phyloP scores from a whole-genome alignment of 208 protist genomes.

The Crithidia acanthocephali region DNA sequence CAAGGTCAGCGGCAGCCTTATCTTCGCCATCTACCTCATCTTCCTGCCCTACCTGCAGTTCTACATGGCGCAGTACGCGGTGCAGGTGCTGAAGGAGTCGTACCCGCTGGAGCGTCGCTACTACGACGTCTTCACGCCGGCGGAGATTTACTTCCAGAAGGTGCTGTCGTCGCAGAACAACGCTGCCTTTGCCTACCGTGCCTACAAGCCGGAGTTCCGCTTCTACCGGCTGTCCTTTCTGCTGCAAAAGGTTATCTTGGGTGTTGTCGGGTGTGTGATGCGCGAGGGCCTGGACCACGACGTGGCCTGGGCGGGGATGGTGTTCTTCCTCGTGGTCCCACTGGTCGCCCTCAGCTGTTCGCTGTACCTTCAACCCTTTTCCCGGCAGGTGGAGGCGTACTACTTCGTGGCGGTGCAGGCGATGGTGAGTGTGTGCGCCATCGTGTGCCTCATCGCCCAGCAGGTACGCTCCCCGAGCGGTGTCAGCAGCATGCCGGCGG shows the following conservation, averaged over 20 bases:
- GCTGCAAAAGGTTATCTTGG: constrained; percentile 66
- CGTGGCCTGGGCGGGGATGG: constrained; percentile 46
- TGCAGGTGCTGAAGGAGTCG: constrained; percentile 51
- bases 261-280: constrained; percentile 47
- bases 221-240: constrained; percentile 69
- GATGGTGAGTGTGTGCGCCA: constrained; percentile 45
- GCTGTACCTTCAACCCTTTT: constrained; percentile 47
- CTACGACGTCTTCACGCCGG: constrained; percentile 53
- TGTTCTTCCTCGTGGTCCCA: constrained; percentile 51
- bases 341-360: constrained; percentile 42
- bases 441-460: constrained; percentile 41
- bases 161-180: constrained; percentile 59
- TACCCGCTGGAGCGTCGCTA: constrained; percentile 72
- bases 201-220: constrained; percentile 59
- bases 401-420: constrained; percentile 54
- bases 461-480: not conserved
- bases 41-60: constrained; percentile 63
- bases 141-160: constrained; percentile 75
- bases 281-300: constrained; percentile 16
- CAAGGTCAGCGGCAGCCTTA: constrained; percentile 32
- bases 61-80: constrained; percentile 47
- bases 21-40: constrained; percentile 52
- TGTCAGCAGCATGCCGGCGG: constrained; percentile 31
- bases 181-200: constrained; percentile 59
- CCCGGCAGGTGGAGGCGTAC: constrained; percentile 52